Conservation (phyloP, 1,139 yeast genomes). For the Yamadazyma siamensis region DNA sequence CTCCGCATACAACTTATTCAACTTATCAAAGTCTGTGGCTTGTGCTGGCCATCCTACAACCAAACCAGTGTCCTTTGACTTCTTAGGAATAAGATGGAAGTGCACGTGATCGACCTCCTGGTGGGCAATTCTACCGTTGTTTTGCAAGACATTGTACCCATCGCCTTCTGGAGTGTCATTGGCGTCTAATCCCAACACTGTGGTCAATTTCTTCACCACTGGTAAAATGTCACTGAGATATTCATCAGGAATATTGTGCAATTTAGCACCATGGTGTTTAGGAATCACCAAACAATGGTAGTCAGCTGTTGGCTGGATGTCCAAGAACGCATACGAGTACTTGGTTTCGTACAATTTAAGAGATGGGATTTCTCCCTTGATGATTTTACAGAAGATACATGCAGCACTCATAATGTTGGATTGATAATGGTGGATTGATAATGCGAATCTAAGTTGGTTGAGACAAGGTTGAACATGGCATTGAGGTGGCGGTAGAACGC, state of each 20-base stretch:
- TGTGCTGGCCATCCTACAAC: conserved; percentile 92
- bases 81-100: conserved; percentile 92
- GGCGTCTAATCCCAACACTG: conserved; percentile 62
- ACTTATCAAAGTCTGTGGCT: conserved; percentile 64
- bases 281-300: conserved; percentile 91
- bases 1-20: conserved; percentile 63
- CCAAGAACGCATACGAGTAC: conserved; percentile 77
- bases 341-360: conserved; percentile 83
- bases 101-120: conserved; percentile 95
- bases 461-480: neutral
- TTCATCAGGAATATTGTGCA: conserved; percentile 91
- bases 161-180: conserved; percentile 59
- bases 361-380: conserved; percentile 92
- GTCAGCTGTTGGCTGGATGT: conserved; percentile 84
- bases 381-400: conserved; percentile 89
- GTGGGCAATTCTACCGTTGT: conserved; percentile 91
- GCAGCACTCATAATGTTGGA: conserved; percentile 6
- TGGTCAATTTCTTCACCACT: conserved; percentile 78
- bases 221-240: conserved; percentile 82
- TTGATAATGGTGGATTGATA: too few species aligned
- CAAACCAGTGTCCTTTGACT: conserved; percentile 65
- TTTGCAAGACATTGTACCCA: conserved; percentile 88
- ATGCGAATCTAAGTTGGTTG: neutral
- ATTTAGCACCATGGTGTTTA: conserved; percentile 85
- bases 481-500: neutral